Conservation (phyloP, 2,329 filamentous ascomycete genomes). For the Arthroderma sp. region DNA sequence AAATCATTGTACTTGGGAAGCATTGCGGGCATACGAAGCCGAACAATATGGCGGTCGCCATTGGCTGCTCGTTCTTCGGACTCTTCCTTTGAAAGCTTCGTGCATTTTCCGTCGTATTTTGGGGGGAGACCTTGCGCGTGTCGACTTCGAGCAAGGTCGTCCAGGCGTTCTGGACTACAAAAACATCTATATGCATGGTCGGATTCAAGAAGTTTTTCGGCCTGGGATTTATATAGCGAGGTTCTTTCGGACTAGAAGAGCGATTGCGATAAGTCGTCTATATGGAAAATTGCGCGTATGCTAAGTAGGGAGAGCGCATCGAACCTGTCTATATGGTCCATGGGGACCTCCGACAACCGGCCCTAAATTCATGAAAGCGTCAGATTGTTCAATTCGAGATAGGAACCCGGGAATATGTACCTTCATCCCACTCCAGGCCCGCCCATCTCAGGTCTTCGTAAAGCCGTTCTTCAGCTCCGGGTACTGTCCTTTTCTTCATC, state of each 20-base stretch:
- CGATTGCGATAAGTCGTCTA: neutral
- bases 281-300: neutral
- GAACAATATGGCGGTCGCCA: constrained; percentile 62
- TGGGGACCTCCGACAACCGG: constrained; percentile 68
- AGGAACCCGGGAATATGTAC: constrained; percentile 26
- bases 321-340: constrained; percentile 74
- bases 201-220: constrained; percentile 51
- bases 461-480: constrained; percentile 63
- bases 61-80: constrained; percentile 55
- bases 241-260: constrained; percentile 59
- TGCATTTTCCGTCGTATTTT: constrained; percentile 62
- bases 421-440: constrained; percentile 87
- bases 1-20: constrained; percentile 60
- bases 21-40: constrained; percentile 53
- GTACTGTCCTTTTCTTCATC: constrained; percentile 61
- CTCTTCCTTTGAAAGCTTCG: constrained; percentile 50
- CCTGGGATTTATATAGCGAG: constrained; percentile 56
- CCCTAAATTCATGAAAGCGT: constrained; percentile 34
- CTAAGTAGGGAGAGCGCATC: constrained; percentile 1
- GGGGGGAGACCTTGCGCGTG: constrained; percentile 45
- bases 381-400: neutral
- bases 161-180: constrained; percentile 60
- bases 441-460: constrained; percentile 78
- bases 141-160: constrained; percentile 50
- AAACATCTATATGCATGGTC: constrained; percentile 88